phyloP scores from a whole-genome alignment of 495 filamentous ascomycete species.

The Clavariopsis aquatica region DNA sequence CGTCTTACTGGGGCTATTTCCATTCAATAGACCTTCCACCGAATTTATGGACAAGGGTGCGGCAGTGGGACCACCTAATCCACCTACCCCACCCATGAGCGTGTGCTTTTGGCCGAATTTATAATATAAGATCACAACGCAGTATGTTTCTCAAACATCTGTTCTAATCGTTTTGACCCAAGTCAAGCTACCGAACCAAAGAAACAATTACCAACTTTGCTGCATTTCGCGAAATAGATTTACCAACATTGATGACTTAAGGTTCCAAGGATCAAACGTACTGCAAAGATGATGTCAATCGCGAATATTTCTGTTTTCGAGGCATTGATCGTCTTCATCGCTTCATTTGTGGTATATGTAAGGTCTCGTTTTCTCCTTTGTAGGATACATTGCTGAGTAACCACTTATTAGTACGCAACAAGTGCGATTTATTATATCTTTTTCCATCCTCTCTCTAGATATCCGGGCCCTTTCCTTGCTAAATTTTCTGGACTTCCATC shows the following conservation, averaged over 20 bases:
- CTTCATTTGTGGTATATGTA: slow-evolving; percentile 14
- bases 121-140: slow-evolving; percentile 4
- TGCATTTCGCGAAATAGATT: slow-evolving; percentile 5
- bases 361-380: slow-evolving; percentile 5
- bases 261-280: not conserved
- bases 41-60: slow-evolving; percentile 3
- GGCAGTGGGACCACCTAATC: slow-evolving; percentile 2
- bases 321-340: slow-evolving; percentile 5
- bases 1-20: slow-evolving; percentile 1
- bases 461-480: slow-evolving; percentile 14
- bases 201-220: not conserved
- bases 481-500: slow-evolving; percentile 11
- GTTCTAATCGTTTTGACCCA: slow-evolving; percentile 6
- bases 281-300: slow-evolving; percentile 12
- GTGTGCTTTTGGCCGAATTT: slow-evolving; percentile 4
- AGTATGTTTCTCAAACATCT: slow-evolving; percentile 3
- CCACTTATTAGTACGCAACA: slow-evolving; percentile 9
- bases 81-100: not conserved
- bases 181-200: not conserved
- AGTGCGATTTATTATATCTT: slow-evolving; percentile 14
- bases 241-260: slow-evolving; percentile 1
- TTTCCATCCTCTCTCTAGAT: slow-evolving; percentile 16
- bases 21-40: slow-evolving; percentile 1
- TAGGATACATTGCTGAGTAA: slow-evolving; percentile 10
- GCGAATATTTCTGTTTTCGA: slow-evolving; percentile 3